These are phyloP conservation scores for Phytophthora foliorum DNA, from an alignment of 352 stramenopile species.

Conservation along the genomic window DNA sequence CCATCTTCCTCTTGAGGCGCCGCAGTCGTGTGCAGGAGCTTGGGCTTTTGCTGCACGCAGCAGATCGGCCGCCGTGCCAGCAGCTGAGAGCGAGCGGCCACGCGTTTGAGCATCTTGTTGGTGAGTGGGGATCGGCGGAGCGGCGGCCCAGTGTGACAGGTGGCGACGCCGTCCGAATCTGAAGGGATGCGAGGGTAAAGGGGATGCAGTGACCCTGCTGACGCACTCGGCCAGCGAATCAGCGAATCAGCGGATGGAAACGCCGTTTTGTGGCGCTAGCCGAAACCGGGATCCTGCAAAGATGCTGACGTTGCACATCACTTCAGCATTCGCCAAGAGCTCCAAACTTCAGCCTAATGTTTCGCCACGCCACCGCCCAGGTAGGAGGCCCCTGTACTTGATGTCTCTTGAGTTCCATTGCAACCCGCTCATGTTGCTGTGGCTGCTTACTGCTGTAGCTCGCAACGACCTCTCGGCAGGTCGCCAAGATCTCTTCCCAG, in stretches of 20 bases:
- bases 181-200: slow-evolving; percentile 15
- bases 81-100: slow-evolving; percentile 15
- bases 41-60: slow-evolving; percentile 1
- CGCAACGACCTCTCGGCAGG: slow-evolving; percentile 24
- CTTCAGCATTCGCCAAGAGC: slow-evolving; percentile 17
- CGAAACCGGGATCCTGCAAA: not conserved
- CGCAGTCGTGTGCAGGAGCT: slow-evolving; percentile 24
- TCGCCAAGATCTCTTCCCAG: slow-evolving; percentile 20
- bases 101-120: slow-evolving; percentile 34
- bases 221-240: slow-evolving; percentile 4
- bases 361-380: slow-evolving; percentile 31
- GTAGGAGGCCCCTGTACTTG: slow-evolving; percentile 17
- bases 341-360: slow-evolving; percentile 21
- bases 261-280: slow-evolving; percentile 33
- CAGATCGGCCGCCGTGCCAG: not conserved
- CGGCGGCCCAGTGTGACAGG: slow-evolving; percentile 16
- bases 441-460: slow-evolving; percentile 20
- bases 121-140: slow-evolving; percentile 25
- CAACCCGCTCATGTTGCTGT: not conserved
- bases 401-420: not conserved
- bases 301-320: slow-evolving; percentile 24
- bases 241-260: slow-evolving; percentile 8
- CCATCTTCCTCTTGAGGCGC: slow-evolving; percentile 3
- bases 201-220: slow-evolving; percentile 8
- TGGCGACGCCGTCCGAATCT: slow-evolving; percentile 18